These are phyloP conservation scores for Ogataea minuta DNA, from an alignment of 805 yeast species.

Conservation along the genomic window DNA sequence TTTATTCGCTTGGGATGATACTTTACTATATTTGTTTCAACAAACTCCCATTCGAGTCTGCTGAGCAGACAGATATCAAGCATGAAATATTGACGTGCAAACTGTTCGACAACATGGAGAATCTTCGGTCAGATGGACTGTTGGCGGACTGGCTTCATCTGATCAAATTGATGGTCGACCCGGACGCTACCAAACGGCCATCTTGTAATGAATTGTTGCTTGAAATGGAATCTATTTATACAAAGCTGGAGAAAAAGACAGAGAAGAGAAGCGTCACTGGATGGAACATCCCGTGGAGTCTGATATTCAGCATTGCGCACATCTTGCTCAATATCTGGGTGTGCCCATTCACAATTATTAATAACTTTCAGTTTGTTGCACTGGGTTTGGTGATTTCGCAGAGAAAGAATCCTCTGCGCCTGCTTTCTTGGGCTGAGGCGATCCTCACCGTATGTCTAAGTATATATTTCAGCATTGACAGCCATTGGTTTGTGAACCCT, in stretches of 20 bases:
- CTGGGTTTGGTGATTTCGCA: constrained; percentile 6
- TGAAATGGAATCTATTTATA: constrained; percentile 20
- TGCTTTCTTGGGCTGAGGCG: not conserved
- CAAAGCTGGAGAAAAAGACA: constrained; percentile 4
- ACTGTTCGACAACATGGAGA: constrained; percentile 25
- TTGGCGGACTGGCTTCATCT: constrained; percentile 37
- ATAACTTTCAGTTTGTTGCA: constrained; percentile 7
- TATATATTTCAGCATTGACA: constrained; percentile 6
- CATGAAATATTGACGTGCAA: constrained; percentile 24
- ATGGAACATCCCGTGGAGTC: not conserved
- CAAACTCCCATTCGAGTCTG: constrained; percentile 54
- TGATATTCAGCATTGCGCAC: not conserved
- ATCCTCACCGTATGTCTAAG: not conserved
- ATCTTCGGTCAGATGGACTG: constrained; percentile 12
- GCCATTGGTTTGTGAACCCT: constrained; percentile 4
- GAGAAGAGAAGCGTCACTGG: not conserved
- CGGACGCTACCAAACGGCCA: constrained; percentile 41
- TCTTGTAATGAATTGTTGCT: constrained; percentile 40
- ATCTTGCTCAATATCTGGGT: constrained; percentile 4
- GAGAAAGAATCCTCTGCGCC: not conserved
- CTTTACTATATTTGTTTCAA: constrained; percentile 72
- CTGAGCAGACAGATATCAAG: constrained; percentile 23
- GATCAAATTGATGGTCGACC: constrained; percentile 25
- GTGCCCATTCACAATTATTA: constrained; percentile 3
- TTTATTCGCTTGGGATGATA: constrained; percentile 84